These are phyloP conservation scores for Cylindrodendrum hubeiense DNA, from an alignment of 2,329 filamentous ascomycete species.

Conservation along the genomic window DNA sequence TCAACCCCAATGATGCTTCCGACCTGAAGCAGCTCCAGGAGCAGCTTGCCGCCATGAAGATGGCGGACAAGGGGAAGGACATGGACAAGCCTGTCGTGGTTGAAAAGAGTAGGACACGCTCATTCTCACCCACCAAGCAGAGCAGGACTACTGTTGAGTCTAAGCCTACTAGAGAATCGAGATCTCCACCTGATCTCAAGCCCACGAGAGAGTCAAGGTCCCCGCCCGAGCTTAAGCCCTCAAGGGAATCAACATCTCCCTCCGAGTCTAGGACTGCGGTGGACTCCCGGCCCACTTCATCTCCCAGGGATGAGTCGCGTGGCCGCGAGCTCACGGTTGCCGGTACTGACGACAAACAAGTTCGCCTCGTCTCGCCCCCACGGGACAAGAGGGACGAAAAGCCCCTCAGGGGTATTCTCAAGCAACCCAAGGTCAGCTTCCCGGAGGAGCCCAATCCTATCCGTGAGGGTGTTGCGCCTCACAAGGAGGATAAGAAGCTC, in stretches of 20 bases:
- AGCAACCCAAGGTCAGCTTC: constrained; percentile 84
- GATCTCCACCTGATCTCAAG: constrained; percentile 14
- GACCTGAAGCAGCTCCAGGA: constrained; percentile 64
- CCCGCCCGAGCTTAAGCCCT: constrained; percentile 13
- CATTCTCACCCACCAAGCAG: constrained; percentile 35
- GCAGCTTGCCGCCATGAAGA: constrained; percentile 59
- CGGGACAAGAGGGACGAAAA: constrained; percentile 73
- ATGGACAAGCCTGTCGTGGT: constrained; percentile 35
- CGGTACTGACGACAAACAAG: constrained; percentile 58
- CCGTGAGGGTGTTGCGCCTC: constrained; percentile 91
- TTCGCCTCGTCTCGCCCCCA: constrained; percentile 82
- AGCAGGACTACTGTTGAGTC: background rate
- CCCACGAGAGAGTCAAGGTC: constrained; percentile 15
- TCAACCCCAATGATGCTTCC: constrained; percentile 66
- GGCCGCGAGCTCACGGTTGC: constrained; percentile 56
- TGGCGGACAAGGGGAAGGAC: constrained; percentile 41
- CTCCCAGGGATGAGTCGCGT: constrained; percentile 50
- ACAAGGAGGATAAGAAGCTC: constrained; percentile 83
- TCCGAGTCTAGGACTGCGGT: constrained; percentile 31
- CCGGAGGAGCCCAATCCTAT: constrained; percentile 88
- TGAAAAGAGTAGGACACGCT: constrained; percentile 44
- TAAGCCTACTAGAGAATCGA: constrained; percentile 22
- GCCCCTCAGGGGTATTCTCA: constrained; percentile 85
- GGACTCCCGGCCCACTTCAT: constrained; percentile 30
- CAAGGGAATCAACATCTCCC: constrained; percentile 19